A percentile compares a stretch with the other conserved stretches of the same genome.
phyloP scores from a whole-genome alignment of 495 filamentous ascomycete genomes.

The Podospora conica region DNA sequence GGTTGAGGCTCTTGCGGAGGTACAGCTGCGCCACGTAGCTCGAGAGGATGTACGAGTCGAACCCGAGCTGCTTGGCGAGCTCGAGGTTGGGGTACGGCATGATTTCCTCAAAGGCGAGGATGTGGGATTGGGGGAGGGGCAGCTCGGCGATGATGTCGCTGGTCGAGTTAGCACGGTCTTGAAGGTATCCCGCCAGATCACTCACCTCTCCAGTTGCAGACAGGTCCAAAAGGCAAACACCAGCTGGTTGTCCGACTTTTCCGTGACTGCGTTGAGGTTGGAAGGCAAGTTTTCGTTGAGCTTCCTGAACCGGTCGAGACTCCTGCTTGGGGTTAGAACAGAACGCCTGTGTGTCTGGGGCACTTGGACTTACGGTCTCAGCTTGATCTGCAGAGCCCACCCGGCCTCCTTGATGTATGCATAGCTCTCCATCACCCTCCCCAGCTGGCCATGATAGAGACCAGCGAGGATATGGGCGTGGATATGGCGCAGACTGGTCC shows the following conservation, averaged over 20 bases:
- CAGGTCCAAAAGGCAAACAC: slow-evolving; percentile 90
- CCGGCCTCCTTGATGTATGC: slow-evolving; percentile 79
- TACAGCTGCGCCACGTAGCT: slow-evolving; percentile 84
- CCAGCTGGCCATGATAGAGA: slow-evolving; percentile 81
- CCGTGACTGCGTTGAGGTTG: slow-evolving; percentile 23
- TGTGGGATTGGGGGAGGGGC: slow-evolving; percentile 70
- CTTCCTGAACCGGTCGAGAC: slow-evolving; percentile 37
- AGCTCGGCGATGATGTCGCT: slow-evolving; percentile 92
- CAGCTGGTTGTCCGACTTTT: slow-evolving; percentile 49
- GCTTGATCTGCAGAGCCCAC: slow-evolving; percentile 65
- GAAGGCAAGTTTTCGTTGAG: slow-evolving; percentile 23
- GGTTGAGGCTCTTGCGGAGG: slow-evolving; percentile 77
- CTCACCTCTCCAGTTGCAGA: slow-evolving; percentile 84
- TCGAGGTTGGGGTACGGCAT: slow-evolving; percentile 57
- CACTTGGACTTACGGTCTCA: slow-evolving; percentile 59
- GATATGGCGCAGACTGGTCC: slow-evolving; percentile 71
- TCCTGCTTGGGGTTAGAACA: slow-evolving; percentile 23
- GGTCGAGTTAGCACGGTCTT: slow-evolving; percentile 6
- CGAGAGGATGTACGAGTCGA: slow-evolving; percentile 55
- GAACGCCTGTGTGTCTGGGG: not conserved
- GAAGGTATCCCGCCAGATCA: not conserved
- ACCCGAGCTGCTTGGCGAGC: slow-evolving; percentile 35
- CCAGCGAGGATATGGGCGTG: slow-evolving; percentile 84
- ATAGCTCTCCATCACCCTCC: slow-evolving; percentile 82
- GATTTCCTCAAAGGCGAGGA: slow-evolving; percentile 63